Conservation (phyloP, 345 rosid genomes). For the Laguncularia racemosa region DNA sequence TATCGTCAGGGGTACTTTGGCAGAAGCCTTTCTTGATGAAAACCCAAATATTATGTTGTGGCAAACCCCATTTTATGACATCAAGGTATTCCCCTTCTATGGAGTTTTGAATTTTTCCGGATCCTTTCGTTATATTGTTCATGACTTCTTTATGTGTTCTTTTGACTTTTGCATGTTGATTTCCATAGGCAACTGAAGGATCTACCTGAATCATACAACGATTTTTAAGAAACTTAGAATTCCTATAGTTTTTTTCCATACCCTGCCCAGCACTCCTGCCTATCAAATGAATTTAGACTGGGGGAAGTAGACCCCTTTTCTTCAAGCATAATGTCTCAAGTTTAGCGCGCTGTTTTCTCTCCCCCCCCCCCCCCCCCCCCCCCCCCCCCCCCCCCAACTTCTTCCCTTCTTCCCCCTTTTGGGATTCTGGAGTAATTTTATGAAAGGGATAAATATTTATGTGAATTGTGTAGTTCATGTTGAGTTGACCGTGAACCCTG, state of each 20-base stretch:
- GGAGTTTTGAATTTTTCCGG: background rate
- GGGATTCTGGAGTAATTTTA: too few species aligned
- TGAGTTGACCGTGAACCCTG: background rate
- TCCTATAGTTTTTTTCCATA: conserved; percentile 35
- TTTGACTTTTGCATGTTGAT: background rate
- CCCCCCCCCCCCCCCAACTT: too few species aligned
- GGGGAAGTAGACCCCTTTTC: conserved; percentile 40
- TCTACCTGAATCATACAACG: conserved; percentile 54
- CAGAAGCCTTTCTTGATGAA: conserved; percentile 16
- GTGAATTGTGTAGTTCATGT: background rate
- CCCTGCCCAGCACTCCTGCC: conserved; percentile 24
- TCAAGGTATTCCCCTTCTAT: conserved; percentile 33
- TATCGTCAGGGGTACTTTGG: conserved; percentile 31
- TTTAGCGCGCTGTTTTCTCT: background rate
- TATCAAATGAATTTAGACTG: conserved; percentile 41
- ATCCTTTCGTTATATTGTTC: conserved; percentile 3
- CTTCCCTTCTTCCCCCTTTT: too few species aligned
- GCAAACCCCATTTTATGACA: conserved; percentile 70
- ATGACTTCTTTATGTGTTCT: conserved; percentile 5
- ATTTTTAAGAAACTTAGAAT: conserved; percentile 44
- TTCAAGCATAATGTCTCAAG: background rate
- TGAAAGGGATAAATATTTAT: background rate
- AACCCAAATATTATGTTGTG: conserved; percentile 30
- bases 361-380: too few species aligned
- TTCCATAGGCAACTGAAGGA: conserved; percentile 38